phyloP scores from a whole-genome alignment of 768 basidiomycete genomes.

The Podaxis sp. region DNA sequence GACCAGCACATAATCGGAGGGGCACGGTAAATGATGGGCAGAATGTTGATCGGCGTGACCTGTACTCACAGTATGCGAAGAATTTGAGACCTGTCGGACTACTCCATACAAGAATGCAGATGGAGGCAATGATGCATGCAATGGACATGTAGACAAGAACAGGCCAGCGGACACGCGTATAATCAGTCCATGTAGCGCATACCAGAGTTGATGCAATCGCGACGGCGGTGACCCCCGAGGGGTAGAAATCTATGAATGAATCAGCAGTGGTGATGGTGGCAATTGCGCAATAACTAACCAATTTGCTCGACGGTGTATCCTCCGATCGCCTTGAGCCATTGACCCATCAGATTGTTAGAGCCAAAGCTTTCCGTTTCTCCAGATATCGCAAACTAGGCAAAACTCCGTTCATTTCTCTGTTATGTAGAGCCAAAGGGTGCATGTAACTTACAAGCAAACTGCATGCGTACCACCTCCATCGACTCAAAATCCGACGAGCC shows the following conservation, averaged over 20 bases:
- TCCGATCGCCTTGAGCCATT: constrained; percentile 62
- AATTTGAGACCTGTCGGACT: constrained; percentile 64
- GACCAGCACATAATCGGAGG: background rate
- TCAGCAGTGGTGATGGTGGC: background rate
- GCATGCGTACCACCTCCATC: constrained; percentile 71
- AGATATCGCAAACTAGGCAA: constrained; percentile 54
- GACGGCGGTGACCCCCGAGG: constrained; percentile 63
- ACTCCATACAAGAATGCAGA: constrained; percentile 61
- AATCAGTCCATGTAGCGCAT: constrained; percentile 65
- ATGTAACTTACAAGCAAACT: constrained; percentile 51
- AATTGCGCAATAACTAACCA: constrained; percentile 30
- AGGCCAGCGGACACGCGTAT: constrained; percentile 55
- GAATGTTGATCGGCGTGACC: background rate
- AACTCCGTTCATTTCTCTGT: background rate
- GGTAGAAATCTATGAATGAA: constrained; percentile 37
- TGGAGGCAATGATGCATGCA: constrained; percentile 50
- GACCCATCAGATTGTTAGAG: constrained; percentile 72
- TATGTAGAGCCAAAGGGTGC: background rate
- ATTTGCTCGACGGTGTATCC: constrained; percentile 64
- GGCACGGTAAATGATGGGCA: background rate
- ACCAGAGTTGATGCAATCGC: constrained; percentile 62
- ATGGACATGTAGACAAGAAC: constrained; percentile 63
- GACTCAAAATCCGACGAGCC: constrained; percentile 45
- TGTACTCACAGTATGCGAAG: constrained; percentile 65
- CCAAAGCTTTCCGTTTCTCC: constrained; percentile 70